phyloP scores from a whole-genome alignment of 1,284 basidiomycete species.

The Trametes polyzona region DNA sequence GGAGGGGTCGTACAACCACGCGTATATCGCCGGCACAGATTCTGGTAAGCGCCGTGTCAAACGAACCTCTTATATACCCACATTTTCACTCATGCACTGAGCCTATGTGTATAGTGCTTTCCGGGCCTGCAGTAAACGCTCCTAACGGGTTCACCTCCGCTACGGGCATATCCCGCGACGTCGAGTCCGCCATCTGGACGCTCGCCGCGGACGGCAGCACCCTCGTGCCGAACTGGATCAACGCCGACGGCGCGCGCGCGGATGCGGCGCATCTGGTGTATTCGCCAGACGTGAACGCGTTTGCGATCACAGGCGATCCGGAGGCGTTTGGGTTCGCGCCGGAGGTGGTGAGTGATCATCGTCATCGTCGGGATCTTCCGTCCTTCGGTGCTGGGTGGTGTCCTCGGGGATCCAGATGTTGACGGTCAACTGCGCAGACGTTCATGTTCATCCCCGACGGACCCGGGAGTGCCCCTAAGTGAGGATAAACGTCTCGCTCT shows the following conservation, averaged over 20 bases:
- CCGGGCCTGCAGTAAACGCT: too few species aligned
- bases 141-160: constrained; percentile 27
- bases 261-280: not conserved
- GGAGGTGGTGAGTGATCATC: constrained; percentile 1
- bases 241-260: constrained; percentile 24
- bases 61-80: too few species aligned
- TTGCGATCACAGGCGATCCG: constrained; percentile 6
- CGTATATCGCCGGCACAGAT: too few species aligned
- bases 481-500: too few species aligned
- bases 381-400: too few species aligned
- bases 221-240: constrained; percentile 28
- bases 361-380: too few species aligned
- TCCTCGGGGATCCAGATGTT: not conserved
- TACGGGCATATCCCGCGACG: constrained; percentile 7
- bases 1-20: too few species aligned
- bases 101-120: too few species aligned
- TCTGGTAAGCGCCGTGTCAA: too few species aligned
- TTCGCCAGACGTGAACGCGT: not conserved
- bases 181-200: constrained; percentile 31
- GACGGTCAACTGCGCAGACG: not conserved
- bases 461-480: not conserved
- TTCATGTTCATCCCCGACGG: not conserved
- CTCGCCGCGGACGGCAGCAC: constrained; percentile 4
- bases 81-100: too few species aligned
- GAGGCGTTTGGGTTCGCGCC: not conserved